Evolutionary conservation across 176 grass and related monocot genomes (phyloP).

Genomic region (Aegilops bicornis): DNA sequence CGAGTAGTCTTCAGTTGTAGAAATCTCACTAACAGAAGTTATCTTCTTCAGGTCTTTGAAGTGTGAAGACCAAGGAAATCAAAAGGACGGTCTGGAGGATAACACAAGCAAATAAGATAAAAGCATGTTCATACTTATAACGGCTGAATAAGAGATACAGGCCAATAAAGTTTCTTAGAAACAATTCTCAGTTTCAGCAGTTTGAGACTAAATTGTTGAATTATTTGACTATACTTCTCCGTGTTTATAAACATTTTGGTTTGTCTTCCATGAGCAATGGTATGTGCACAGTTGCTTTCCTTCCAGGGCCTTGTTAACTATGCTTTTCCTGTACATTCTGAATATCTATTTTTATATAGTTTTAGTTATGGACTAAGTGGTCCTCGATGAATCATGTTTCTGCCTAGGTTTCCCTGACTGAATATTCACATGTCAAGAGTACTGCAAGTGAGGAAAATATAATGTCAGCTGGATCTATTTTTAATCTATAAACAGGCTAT

Average conservation of each 20-base stretch:
- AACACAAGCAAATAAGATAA: background rate
- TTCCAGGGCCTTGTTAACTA: background rate
- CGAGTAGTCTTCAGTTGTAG: background rate
- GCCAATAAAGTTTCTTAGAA: background rate
- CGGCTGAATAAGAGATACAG: background rate
- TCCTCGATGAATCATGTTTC: conserved; percentile 29
- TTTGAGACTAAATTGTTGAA: conserved; percentile 5
- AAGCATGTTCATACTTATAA: conserved; percentile 5
- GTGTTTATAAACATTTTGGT: background rate
- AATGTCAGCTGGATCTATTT: background rate
- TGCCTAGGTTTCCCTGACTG: background rate
- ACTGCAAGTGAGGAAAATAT: background rate
- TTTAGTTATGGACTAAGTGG: background rate
- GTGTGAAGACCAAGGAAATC: conserved; percentile 23
- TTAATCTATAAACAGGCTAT: conserved; percentile 16
- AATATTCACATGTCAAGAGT: background rate
- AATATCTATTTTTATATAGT: background rate
- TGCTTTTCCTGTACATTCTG: background rate
- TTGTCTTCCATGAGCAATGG: conserved; percentile 17
- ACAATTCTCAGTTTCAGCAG: conserved; percentile 11
- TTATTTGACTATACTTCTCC: conserved; percentile 13
- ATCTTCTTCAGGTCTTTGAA: conserved; percentile 30
- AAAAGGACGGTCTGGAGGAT: conserved; percentile 17
- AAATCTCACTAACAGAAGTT: conserved; percentile 1
- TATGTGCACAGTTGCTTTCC: background rate